A percentile compares a stretch with the other conserved stretches of the same genome.
phyloP scores from a whole-genome alignment of 2,329 filamentous ascomycete genomes.

The Aspergillus piperis region DNA sequence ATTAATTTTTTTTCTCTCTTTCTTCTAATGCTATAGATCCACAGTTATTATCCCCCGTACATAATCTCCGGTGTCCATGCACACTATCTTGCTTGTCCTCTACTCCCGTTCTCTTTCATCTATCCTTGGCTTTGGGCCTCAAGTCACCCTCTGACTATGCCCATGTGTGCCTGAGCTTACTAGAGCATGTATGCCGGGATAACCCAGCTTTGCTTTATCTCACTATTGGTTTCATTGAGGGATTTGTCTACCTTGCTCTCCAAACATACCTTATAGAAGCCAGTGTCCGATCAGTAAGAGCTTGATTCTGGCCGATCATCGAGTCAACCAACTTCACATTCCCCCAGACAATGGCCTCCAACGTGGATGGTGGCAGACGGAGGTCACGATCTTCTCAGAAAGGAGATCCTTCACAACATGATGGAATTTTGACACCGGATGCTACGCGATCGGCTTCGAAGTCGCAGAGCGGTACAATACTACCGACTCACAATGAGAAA shows the following conservation, averaged over 20 bases:
- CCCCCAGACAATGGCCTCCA: neutral
- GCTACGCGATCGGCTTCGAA: slow-evolving; percentile 18
- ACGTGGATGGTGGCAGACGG: neutral
- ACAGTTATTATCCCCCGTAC: neutral
- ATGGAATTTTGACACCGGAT: slow-evolving; percentile 10
- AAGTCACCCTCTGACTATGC: neutral
- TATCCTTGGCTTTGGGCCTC: neutral
- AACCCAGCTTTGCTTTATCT: neutral
- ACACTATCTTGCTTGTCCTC: neutral
- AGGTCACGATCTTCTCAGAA: slow-evolving; percentile 12
- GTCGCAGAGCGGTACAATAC: slow-evolving; percentile 19
- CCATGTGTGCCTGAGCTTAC: neutral
- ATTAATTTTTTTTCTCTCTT: too few species aligned
- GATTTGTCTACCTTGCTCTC: neutral
- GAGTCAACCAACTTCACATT: neutral
- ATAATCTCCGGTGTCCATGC: neutral
- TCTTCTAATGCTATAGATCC: neutral
- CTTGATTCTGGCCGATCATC: neutral
- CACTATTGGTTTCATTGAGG: neutral
- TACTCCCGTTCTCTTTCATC: neutral
- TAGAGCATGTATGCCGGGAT: neutral
- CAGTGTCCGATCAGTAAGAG: neutral
- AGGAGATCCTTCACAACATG: slow-evolving; percentile 4
- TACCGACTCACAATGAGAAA: slow-evolving; percentile 31
- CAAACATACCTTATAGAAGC: neutral